Evolutionary conservation across 192 early-diverging fungal genomes (phyloP), one percentile per base, ranked within the genome.

Genomic region (Powellomyces hirtus): DNA sequence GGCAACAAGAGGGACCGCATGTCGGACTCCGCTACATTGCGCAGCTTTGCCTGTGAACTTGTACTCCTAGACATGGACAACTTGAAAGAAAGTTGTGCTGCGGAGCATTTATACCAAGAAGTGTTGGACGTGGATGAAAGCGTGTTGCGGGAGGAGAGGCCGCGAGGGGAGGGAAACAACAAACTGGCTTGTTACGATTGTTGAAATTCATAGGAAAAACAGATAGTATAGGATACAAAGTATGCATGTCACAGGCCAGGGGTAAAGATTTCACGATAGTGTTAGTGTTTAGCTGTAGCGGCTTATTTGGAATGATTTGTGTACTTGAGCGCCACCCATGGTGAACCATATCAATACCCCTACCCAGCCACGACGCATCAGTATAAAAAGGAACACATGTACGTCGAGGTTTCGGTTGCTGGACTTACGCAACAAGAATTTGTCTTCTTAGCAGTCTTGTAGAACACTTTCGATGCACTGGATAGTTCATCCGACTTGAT

Each of bases 381-480:
- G 1, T 45, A 45, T 1, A 45, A 45, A 20, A 16, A 20, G 22
- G 22, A 20, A 45, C 18, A 45, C 22, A 45, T n/a, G 30, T n/a
- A n/a, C n/a, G n/a, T n/a, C n/a, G n/a, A 0, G n/a, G n/a, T n/a
- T n/a, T n/a, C n/a, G n/a, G n/a, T n/a, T n/a, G n/a, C n/a, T n/a
- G n/a, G 11, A 77, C 75, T 83, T 63, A 87, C 78, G 71, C 89
- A 91, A 79, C 89, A 90, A 8, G 89, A 74, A 65, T 90, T 90
- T 49, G 86, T 89, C 80, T 91, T 90, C 79, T 94, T 95, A 3
- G 96, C 95, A 1, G 92, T 91, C 83, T 96, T 97, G 79, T 96
- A 97, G 70, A 98, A 98, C 81, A 90, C 85, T 81, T 97, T 96
- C 33, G 90, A 91, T 77, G 94, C 90, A n/a, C 75, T 83, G 30